Base-by-base conservation (phyloP, 495 filamentous ascomycete genomes). In the Cercophora samala region DNA sequence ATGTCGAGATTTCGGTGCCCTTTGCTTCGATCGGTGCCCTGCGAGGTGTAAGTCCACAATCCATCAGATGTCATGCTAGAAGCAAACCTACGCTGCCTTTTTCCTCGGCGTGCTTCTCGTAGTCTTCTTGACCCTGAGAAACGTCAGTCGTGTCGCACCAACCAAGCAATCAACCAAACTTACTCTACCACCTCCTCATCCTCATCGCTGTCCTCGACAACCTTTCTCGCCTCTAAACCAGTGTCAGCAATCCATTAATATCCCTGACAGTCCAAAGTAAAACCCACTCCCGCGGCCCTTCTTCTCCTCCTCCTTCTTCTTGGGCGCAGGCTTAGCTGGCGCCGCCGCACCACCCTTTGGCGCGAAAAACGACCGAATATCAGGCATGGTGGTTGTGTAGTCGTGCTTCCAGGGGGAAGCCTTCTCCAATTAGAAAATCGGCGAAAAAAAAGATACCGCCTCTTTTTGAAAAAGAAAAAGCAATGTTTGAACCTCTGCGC, bases 281-380 rank as follows among this genome's bases (percentile, higher is more conserved):
- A 46, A 72, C 78, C 29, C 60, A 83, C 77, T 80, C 74, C 64
- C 69, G 68, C 78, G 74, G 13, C 69, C 65, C 65, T 82, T 83
- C 63, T 84, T 85, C 18, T 75, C 66, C 21, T 77, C 76, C 58
- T 79, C 80, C 58, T 78, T 76, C 64, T 85, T 82, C 73, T 82
- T 84, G 37, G 78, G 68, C 59, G 79, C 74, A 65, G 84, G 80
- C 66, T 87, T 83, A 23, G 81, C 68, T 26, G 79, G 74, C 26
- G 74, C 65, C n/a, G 75, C 75, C 18, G 75, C 75, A 64, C 80
- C 80, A 19, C 82, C 84, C 70, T 86, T 89, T 37, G 86, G 84
- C 18, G 86, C 86, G 77, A 96, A 95, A 72, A 94, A 96, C 69
- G 78, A 88, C 62, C 92, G 82, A 67, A 96, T 96, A 81, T 96